A percentile compares a stretch with the other conserved stretches of the same genome.
These are phyloP conservation scores for Metarhizium robertsii DNA, from an alignment of 2,329 filamentous ascomycete species.

Conservation along the genomic window DNA sequence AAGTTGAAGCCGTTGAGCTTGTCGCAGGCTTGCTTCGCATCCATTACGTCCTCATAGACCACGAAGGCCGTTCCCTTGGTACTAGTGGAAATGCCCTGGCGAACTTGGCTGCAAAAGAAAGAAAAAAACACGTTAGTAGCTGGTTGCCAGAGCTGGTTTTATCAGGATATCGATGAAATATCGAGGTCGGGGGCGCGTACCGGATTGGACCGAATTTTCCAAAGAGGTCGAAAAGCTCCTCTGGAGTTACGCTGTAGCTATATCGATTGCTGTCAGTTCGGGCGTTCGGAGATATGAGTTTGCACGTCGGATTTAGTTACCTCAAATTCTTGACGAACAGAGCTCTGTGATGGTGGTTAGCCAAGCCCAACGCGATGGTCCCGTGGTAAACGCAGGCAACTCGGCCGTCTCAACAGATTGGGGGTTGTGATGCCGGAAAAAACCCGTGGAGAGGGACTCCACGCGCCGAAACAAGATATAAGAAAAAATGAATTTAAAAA, in stretches of 20 bases:
- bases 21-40: slow-evolving; percentile 97
- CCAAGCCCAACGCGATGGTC: slow-evolving; percentile 2
- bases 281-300: background rate
- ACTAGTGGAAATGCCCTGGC: slow-evolving; percentile 92
- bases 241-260: slow-evolving; percentile 97
- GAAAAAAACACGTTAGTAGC: slow-evolving; percentile 7
- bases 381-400: background rate
- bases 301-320: slow-evolving; percentile 33
- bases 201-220: slow-evolving; percentile 93
- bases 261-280: slow-evolving; percentile 15
- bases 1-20: slow-evolving; percentile 99
- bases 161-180: background rate
- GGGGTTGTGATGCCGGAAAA: background rate
- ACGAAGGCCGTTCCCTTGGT: slow-evolving; percentile 99
- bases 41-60: slow-evolving; percentile 98
- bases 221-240: slow-evolving; percentile 98
- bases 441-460: background rate
- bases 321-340: slow-evolving; percentile 99
- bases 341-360: slow-evolving; percentile 56
- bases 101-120: slow-evolving; percentile 66
- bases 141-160: slow-evolving; percentile 1
- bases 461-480: slow-evolving; percentile 6
- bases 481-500: background rate
- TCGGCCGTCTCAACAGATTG: background rate
- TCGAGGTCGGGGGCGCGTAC: slow-evolving; percentile 41